Base-by-base conservation (phyloP, 2,329 filamentous ascomycete species). In the Talaromyces sp. region DNA sequence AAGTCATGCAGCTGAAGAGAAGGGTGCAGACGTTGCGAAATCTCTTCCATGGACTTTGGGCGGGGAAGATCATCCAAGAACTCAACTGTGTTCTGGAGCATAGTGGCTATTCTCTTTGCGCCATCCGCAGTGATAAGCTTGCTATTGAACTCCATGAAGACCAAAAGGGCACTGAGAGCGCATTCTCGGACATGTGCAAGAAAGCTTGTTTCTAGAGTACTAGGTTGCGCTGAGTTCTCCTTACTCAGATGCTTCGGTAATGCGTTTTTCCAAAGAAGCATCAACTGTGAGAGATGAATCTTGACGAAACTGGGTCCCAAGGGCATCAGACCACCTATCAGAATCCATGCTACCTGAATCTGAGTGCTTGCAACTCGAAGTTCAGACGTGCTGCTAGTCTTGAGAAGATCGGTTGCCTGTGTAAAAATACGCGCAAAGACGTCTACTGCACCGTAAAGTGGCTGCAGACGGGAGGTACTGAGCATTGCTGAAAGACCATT, bases 281-380 rank as follows among this genome's bases (percentile, higher is more conserved):
- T 85, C 19, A 99, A 80, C 68, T 99, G 94, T 2, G 92, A 93
- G 7, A 99, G 82, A 73, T 99, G 94, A 20, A 97, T 97, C 75
- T 99, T 99, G 72, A 97, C 93, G 71, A 99, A 99, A 71, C 96
- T 97, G 3, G 94, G 93, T 0, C 94, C 94, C 1, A 99, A 82
- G 0, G 92, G 91, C 93, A 97, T 97, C 49, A 99, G 77, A 0
- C 95, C 94, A 33, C 95, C 94, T 42, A 99, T 96, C 52, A 99
- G 78, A 43, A 96, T 95, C 93, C 94, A 99, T 4, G 94, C 94
- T 2, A 99, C 92, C 69, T 99, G 94, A 20, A 99, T 91, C 68
- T 99, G 94, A 1, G 91, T 96, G 65, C 90, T 90, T 6, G 94
- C 96, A 32, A 94, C 86, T 24, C 93, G 86, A 48, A 99, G 79